Evolutionary conservation across 2,329 filamentous ascomycete genomes (phyloP), one percentile per base, ranked within the genome.

Genomic region (Colletotrichum shisoi): DNA sequence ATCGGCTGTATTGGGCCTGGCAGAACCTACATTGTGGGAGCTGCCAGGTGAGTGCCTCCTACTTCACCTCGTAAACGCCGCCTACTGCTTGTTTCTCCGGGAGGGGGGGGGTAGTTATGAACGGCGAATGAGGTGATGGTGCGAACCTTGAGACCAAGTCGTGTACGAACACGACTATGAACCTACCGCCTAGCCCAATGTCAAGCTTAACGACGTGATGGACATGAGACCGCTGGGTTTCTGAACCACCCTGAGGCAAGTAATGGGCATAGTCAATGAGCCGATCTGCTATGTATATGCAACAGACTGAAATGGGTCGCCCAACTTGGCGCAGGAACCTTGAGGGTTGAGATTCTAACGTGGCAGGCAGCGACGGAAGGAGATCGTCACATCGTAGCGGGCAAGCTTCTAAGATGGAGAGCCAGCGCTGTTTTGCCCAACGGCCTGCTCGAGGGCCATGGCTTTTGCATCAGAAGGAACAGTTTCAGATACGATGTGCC

Each of bases 1-100:
- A 57, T 71, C 76, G 81, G 15, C 74, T 80, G 62, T 82, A 81
- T 73, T 82, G 79, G 71, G 79, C 83, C 69, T 83, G 81, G 81
- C 81, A 83, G 73, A 81, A 80, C 63, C 76, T 81, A 31, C 76
- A 82, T 69, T 77, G 73, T 74, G 73, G 74, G 56, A 73, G 77
- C 51, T 68, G 78, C 71, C 75, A 74, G 76, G 77, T 46, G 8
- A 57, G 45, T 40, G 5, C 8, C 13, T 15, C n/a, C 7, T n/a
- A 2, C 8, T 13, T 19, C 8, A 21, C 11, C 11, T 17, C 27
- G 17, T n/a, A 12, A 6, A 13, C 9, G n/a, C 0, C 53, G 17
- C 7, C 21, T 31, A 8, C 15, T 12, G 13, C 15, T 31, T 31
- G 3, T 51, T 17, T 11, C 6, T 15, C 31, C 19, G 9, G 9